Evolutionary conservation across 805 yeast genomes (phyloP).

Genomic region (Starmerella potacharoeniae): DNA sequence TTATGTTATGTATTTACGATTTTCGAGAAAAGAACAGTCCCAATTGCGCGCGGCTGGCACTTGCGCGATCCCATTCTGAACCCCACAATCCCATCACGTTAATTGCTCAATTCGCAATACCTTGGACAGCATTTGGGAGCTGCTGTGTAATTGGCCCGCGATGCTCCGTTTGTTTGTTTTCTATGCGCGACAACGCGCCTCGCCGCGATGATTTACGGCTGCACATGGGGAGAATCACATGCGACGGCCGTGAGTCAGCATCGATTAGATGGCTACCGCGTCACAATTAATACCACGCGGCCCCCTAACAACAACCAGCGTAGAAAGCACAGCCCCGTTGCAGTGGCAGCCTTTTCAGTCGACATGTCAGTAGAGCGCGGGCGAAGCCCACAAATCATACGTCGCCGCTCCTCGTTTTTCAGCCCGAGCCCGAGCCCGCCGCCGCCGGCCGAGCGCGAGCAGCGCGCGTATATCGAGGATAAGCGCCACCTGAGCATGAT

Average conservation of each 20-base stretch:
- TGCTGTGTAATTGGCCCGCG: no score
- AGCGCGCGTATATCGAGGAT: conserved; percentile 70
- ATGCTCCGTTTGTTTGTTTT: no score
- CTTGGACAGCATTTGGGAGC: no score
- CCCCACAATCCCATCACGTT: no score
- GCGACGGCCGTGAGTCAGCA: background rate
- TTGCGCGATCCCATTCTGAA: no score
- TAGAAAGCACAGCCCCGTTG: background rate
- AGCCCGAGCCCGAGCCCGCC: conserved; percentile 31
- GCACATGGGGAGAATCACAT: background rate
- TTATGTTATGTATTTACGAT: background rate
- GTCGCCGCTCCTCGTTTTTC: conserved; percentile 29
- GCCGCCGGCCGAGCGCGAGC: conserved; percentile 36
- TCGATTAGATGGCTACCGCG: background rate
- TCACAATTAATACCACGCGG: background rate
- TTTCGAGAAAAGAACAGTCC: no score
- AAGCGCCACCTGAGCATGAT: conserved; percentile 76
- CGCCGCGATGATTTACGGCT: no score
- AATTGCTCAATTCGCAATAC: no score
- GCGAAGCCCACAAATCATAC: conserved; percentile 11
- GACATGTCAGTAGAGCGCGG: conserved; percentile 13
- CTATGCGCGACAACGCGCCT: no score
- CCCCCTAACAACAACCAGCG: background rate
- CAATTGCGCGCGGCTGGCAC: no score
- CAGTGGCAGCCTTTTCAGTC: background rate